Base-by-base conservation (phyloP, 148 eudicot genomes). In the Rhododendron ferrugineum region DNA sequence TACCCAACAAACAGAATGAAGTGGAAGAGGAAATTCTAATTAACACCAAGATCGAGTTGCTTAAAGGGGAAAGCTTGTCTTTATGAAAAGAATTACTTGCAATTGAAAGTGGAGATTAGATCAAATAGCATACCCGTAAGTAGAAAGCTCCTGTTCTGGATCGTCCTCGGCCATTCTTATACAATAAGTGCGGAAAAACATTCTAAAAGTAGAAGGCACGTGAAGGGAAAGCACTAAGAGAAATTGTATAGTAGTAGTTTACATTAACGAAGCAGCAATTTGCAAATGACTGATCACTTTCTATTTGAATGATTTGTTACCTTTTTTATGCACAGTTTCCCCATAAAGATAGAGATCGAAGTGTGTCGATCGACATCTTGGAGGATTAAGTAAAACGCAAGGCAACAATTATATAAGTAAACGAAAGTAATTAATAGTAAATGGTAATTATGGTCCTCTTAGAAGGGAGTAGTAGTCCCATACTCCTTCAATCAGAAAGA, bases 311-410 rank as follows among this genome's bases (percentile, higher is more conserved):
- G 34, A 26, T 66, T 66, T 26, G 34, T 73, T 6, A 73, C 42
- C 20, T 32, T 73, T 34, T 54, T 72, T 11, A 72, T 32, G 22
- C 8, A 72, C 3, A 72, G 40, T 28, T 73, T 13, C 77, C 40
- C 22, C 22, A 14, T 30, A 14, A 34, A 30, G 77, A 34, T 2
- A 32, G 22, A 73, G 73, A 32, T 32, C 34, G 34, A 15, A n/a
- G 28, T 9, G 18, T 73, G 42, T 73, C 42, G 9, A 73, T 73
- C 23, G 9, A 73, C 77, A 73, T 30, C 42, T 30, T 5, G 77
- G 42, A 73, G 77, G 77, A 73, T 73, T 73, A 73, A 34, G 77
- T 73, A 34, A 73, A 42, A 73, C 77, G 44, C 10, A 70, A 73
- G 23, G 3, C 49, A 7, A 46, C 49, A 9, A 46, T 3, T 32